Evolutionary conservation across 768 basidiomycete genomes (phyloP).

Genomic region (Boletellus sp.): DNA sequence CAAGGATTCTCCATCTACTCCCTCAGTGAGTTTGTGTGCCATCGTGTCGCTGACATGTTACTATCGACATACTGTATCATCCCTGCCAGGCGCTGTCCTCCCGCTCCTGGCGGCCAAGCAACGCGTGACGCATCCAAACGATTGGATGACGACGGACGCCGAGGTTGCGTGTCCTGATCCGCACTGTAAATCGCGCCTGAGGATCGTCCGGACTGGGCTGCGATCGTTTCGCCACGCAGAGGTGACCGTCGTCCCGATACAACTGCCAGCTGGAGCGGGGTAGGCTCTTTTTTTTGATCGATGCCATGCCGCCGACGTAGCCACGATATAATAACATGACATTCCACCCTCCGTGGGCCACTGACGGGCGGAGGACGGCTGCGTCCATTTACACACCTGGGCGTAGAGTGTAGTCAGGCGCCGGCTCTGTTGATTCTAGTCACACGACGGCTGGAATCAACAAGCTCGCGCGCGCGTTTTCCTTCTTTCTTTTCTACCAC

Average conservation of each 20-base stretch:
- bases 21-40: constrained; percentile 46
- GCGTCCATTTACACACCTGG: no score
- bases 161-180: constrained; percentile 69
- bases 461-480: no score
- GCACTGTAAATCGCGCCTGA: constrained; percentile 54
- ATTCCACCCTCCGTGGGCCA: no score
- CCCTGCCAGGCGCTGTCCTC: constrained; percentile 49
- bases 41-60: no score
- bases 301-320: no score
- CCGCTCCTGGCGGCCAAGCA: constrained; percentile 70
- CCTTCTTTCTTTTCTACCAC: no score
- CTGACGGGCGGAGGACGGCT: no score
- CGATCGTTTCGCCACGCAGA: constrained; percentile 54
- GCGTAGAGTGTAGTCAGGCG: background rate
- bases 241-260: constrained; percentile 50
- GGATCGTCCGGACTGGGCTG: constrained; percentile 46
- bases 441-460: background rate
- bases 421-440: background rate
- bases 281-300: no score
- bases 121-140: constrained; percentile 47
- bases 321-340: no score
- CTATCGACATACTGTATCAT: no score
- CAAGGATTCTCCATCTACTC: constrained; percentile 73
- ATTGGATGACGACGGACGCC: constrained; percentile 68
- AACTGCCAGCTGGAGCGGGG: constrained; percentile 37